These are phyloP conservation scores for Urtica urens DNA, from an alignment of 306 rosid genomes.

Conservation along the genomic window DNA sequence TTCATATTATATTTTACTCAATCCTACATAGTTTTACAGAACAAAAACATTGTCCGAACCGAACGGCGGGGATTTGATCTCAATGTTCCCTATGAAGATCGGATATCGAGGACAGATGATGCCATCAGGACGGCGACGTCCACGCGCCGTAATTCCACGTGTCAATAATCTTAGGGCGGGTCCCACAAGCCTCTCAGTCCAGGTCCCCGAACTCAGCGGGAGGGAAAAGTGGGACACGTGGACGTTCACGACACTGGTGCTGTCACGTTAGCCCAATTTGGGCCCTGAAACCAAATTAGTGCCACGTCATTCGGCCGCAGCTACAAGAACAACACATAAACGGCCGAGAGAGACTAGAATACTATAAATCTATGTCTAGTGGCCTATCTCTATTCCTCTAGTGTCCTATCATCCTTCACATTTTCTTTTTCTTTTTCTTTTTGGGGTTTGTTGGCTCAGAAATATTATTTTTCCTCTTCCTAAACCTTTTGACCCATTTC, in stretches of 20 bases:
- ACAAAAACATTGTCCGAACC: not conserved
- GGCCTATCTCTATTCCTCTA: not conserved
- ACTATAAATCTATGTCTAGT: not conserved
- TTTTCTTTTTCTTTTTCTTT: not conserved
- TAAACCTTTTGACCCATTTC: constrained; percentile 3
- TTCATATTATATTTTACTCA: not conserved
- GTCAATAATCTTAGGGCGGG: constrained; percentile 11
- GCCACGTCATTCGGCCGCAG: constrained; percentile 27
- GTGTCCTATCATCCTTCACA: not conserved
- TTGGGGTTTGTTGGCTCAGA: too few relatives aligned
- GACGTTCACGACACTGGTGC: constrained; percentile 12
- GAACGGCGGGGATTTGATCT: constrained; percentile 12
- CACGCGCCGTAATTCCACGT: constrained; percentile 20
- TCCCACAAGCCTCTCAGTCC: constrained; percentile 11
- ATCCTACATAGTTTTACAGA: not conserved
- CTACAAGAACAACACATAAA: not conserved
- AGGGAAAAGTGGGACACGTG: constrained; percentile 22
- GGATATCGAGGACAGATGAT: constrained; percentile 1
- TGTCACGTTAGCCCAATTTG: not conserved
- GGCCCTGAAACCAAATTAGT: constrained; percentile 12
- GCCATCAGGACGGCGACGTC: constrained; percentile 13
- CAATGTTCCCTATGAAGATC: constrained; percentile 12
- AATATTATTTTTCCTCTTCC: not conserved
- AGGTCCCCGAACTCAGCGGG: constrained; percentile 31
- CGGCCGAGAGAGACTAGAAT: not conserved